phyloP scores from a whole-genome alignment of 169 alveolate genomes.

The Condylostoma magnum region DNA sequence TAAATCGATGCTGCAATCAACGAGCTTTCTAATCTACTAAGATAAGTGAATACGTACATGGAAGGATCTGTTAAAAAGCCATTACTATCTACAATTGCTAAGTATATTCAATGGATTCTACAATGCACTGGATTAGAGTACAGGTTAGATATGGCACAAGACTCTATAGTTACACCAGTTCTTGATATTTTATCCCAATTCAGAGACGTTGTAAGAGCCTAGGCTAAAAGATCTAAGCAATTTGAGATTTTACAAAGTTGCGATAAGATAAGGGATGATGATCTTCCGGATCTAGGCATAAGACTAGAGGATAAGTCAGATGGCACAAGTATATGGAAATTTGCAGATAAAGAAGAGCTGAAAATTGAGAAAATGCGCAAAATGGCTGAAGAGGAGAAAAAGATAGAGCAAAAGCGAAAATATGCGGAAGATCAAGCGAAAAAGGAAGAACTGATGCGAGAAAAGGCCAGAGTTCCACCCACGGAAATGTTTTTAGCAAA shows the following conservation, averaged over 20 bases:
- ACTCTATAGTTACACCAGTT: constrained; percentile 42
- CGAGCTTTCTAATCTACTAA: constrained; percentile 50
- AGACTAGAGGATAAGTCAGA: constrained; percentile 92
- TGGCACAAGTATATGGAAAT: constrained; percentile 80
- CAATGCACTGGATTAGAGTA: constrained; percentile 55
- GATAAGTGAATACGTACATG: constrained; percentile 60
- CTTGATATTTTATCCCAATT: constrained; percentile 50
- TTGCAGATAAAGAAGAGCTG: constrained; percentile 69
- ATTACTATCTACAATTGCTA: constrained; percentile 58
- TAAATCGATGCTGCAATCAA: constrained; percentile 69
- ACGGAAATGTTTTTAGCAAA: constrained; percentile 28
- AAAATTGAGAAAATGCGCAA: constrained; percentile 62
- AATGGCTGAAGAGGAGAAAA: constrained; percentile 64
- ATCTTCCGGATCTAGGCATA: constrained; percentile 86
- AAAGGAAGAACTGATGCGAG: constrained; percentile 19
- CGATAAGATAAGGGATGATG: constrained; percentile 93
- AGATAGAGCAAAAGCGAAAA: constrained; percentile 58
- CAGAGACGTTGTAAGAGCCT: constrained; percentile 57
- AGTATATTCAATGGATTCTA: constrained; percentile 39
- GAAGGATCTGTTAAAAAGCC: constrained; percentile 49
- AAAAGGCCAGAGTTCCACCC: constrained; percentile 19
- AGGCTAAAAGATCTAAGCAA: constrained; percentile 57
- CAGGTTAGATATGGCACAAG: constrained; percentile 48
- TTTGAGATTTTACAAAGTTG: constrained; percentile 71
- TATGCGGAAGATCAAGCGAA: constrained; percentile 38